phyloP scores from a whole-genome alignment of 495 filamentous ascomycete species.

The Penicillium ochrochloron region DNA sequence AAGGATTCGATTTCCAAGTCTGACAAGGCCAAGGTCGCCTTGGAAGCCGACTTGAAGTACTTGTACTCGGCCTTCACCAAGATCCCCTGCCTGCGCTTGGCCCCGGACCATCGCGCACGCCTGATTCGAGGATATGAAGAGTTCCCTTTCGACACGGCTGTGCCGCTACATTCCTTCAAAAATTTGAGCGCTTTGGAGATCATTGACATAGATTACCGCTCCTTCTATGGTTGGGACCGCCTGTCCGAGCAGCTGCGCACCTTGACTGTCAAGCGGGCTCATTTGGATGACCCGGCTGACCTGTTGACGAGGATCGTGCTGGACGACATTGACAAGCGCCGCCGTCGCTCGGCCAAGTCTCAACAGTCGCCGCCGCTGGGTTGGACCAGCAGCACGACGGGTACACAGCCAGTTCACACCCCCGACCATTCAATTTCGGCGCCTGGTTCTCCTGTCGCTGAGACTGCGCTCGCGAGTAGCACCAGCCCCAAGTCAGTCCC shows the following conservation, averaged over 20 bases:
- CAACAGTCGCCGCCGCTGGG: slow-evolving; percentile 75
- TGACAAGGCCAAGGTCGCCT: slow-evolving; percentile 83
- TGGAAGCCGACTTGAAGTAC: slow-evolving; percentile 88
- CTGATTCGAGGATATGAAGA: slow-evolving; percentile 94
- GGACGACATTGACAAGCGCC: slow-evolving; percentile 92
- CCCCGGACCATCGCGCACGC: slow-evolving; percentile 86
- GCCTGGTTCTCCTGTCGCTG: slow-evolving; percentile 67
- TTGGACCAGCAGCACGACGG: slow-evolving; percentile 47
- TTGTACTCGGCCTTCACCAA: slow-evolving; percentile 98
- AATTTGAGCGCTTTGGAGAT: slow-evolving; percentile 93
- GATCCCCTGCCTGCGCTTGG: slow-evolving; percentile 85
- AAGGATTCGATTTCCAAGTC: slow-evolving; percentile 76
- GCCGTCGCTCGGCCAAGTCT: slow-evolving; percentile 82
- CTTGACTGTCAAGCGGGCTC: slow-evolving; percentile 84
- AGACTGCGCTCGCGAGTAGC: slow-evolving; percentile 50
- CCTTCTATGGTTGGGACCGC: slow-evolving; percentile 96
- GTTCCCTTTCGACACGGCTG: slow-evolving; percentile 98
- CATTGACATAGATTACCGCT: slow-evolving; percentile 91
- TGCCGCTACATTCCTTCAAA: slow-evolving; percentile 93
- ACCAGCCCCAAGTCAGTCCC: slow-evolving; percentile 47
- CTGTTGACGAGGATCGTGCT: slow-evolving; percentile 89
- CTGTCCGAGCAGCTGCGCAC: slow-evolving; percentile 89
- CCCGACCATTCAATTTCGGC: slow-evolving; percentile 59
- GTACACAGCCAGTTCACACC: slow-evolving; percentile 61
- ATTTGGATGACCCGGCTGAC: slow-evolving; percentile 87